Percentiles rank a stretch among this genome's conserved stretches.
Evolutionary conservation across 2,329 filamentous ascomycete genomes (phyloP).

Genomic region (Fusarium scirpi): DNA sequence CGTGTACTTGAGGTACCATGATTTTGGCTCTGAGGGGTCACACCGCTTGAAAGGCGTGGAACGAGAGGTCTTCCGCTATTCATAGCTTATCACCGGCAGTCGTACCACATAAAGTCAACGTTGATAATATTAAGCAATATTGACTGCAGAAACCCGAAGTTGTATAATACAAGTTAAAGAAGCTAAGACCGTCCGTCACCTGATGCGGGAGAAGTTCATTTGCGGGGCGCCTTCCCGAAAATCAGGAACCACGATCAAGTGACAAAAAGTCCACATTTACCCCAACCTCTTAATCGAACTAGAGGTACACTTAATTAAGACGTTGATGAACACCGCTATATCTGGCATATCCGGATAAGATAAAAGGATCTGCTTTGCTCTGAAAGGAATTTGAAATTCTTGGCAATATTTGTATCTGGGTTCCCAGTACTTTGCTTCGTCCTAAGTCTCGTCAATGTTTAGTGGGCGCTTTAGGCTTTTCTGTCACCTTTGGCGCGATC

Average conservation of each 20-base stretch:
- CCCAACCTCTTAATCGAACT: neutral
- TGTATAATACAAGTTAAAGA: slow-evolving; percentile 15
- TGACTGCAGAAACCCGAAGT: neutral
- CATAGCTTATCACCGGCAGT: slow-evolving; percentile 19
- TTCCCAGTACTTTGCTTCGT: neutral
- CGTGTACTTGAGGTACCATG: slow-evolving; percentile 22
- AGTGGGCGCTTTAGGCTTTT: neutral
- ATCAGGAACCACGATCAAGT: slow-evolving; percentile 8
- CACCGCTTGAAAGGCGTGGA: slow-evolving; percentile 30
- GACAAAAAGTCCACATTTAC: neutral
- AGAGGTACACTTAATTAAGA: neutral
- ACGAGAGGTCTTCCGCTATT: slow-evolving; percentile 37
- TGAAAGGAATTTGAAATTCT: neutral
- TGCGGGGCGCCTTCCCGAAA: slow-evolving; percentile 29
- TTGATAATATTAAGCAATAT: neutral
- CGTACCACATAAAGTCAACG: neutral
- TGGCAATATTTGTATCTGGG: too few species aligned
- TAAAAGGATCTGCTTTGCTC: too few species aligned
- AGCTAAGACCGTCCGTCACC: slow-evolving; percentile 24
- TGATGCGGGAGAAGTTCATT: slow-evolving; percentile 28
- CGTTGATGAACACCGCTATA: neutral
- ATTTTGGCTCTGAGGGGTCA: slow-evolving; percentile 12
- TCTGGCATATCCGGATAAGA: neutral
- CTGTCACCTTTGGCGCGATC: neutral
- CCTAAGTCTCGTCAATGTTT: neutral